Evolutionary conservation across 495 filamentous ascomycete genomes (phyloP).

Genomic region (Aspergillus affinis): DNA sequence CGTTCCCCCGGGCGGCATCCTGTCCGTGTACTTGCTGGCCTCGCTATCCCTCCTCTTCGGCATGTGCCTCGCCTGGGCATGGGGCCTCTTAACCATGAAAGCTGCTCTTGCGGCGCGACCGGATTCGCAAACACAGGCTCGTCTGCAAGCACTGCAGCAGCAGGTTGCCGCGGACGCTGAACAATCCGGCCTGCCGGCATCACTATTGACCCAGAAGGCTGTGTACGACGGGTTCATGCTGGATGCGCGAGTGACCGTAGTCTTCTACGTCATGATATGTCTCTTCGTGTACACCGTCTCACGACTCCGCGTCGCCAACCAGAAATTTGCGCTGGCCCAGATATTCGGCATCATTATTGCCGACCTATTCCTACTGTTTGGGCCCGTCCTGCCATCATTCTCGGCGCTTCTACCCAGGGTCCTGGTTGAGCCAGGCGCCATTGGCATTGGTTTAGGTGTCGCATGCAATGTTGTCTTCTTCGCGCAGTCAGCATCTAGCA

Average conservation of each 20-base stretch:
- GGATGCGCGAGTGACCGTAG: conserved; percentile 21
- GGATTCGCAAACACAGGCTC: conserved; percentile 11
- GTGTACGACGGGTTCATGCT: conserved; percentile 25
- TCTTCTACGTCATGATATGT: conserved; percentile 20
- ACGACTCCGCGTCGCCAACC: conserved; percentile 19
- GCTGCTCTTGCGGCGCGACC: conserved; percentile 22
- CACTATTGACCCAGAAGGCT: conserved; percentile 7
- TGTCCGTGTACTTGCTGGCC: conserved; percentile 21
- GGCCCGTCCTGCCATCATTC: conserved; percentile 18
- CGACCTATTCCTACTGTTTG: conserved; percentile 22
- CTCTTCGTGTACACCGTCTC: conserved; percentile 22
- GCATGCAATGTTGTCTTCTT: conserved; percentile 20
- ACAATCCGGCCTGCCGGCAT: conserved; percentile 8
- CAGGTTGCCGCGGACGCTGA: conserved; percentile 8
- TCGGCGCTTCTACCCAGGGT: conserved; percentile 10
- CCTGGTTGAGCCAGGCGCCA: conserved; percentile 19
- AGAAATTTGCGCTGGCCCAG: conserved; percentile 17
- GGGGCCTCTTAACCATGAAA: conserved; percentile 26
- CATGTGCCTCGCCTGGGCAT: conserved; percentile 25
- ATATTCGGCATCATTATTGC: conserved; percentile 24
- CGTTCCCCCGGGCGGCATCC: conserved; percentile 20
- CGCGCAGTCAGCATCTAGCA: conserved; percentile 20
- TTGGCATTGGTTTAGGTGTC: conserved; percentile 18
- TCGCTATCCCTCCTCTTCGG: conserved; percentile 19
- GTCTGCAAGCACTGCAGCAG: conserved; percentile 13